Conservation (phyloP, 2,329 filamentous ascomycete species). For the Orbilia brochopaga region DNA sequence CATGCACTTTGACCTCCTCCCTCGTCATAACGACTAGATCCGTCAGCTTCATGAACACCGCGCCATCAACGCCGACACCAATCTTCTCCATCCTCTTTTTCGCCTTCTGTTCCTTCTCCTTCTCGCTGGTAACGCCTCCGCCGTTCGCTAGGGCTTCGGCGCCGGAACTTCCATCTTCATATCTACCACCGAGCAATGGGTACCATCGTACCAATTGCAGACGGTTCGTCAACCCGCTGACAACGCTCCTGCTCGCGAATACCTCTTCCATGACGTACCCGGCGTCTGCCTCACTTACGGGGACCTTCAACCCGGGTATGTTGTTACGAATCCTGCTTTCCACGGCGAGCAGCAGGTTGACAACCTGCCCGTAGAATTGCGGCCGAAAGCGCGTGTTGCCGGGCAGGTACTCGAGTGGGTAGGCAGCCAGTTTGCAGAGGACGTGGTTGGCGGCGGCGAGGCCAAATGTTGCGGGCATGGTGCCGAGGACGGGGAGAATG, state of each 20-base stretch:
- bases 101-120: slow-evolving; percentile 63
- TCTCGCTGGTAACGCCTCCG: slow-evolving; percentile 63
- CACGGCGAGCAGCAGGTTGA: slow-evolving; percentile 74
- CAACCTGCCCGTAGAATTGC: slow-evolving; percentile 87
- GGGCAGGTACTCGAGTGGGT: slow-evolving; percentile 82
- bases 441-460: slow-evolving; percentile 91
- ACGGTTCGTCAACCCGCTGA: slow-evolving; percentile 81
- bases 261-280: slow-evolving; percentile 90
- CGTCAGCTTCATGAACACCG: slow-evolving; percentile 28
- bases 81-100: slow-evolving; percentile 79
- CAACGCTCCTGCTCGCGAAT: slow-evolving; percentile 78
- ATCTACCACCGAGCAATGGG: slow-evolving; percentile 53
- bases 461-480: slow-evolving; percentile 96
- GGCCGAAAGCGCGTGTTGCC: slow-evolving; percentile 74
- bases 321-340: slow-evolving; percentile 69
- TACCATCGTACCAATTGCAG: slow-evolving; percentile 81
- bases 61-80: slow-evolving; percentile 60
- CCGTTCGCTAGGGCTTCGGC: neutral
- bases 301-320: slow-evolving; percentile 77
- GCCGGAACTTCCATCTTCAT: slow-evolving; percentile 66
- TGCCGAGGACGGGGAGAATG: slow-evolving; percentile 93
- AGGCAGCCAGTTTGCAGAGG: slow-evolving; percentile 78
- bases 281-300: slow-evolving; percentile 78
- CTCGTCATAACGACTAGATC: slow-evolving; percentile 92
- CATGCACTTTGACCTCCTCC: slow-evolving; percentile 81